Percentiles rank a stretch among this genome's conserved stretches.
Conservation (phyloP, 1,284 basidiomycete species). For the Moesziomyces antarcticus region DNA sequence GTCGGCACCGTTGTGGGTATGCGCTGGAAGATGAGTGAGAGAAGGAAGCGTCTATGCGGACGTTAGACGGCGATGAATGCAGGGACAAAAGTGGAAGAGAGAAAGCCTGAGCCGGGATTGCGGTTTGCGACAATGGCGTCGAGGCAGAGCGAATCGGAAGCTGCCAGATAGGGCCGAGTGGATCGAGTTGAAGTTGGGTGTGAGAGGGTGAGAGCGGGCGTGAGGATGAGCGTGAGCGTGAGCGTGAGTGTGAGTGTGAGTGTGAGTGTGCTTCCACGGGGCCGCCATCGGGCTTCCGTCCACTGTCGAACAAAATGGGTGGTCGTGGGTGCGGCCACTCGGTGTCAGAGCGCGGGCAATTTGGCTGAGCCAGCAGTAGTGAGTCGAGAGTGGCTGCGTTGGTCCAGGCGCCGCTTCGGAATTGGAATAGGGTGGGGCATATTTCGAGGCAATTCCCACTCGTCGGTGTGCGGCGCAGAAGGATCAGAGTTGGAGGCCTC, state of each 20-base stretch:
- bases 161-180: background rate
- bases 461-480: too few relatives aligned
- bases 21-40: background rate
- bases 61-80: background rate
- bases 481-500: too few relatives aligned
- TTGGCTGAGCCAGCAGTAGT: background rate
- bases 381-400: too few relatives aligned
- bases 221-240: too few relatives aligned
- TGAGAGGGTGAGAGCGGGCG: too few relatives aligned
- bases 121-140: background rate
- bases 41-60: background rate
- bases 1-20: background rate
- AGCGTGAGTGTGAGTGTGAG: too few relatives aligned
- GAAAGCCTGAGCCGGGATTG: background rate
- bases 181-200: background rate
- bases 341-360: too few relatives aligned
- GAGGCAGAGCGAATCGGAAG: background rate
- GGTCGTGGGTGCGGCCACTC: too few relatives aligned
- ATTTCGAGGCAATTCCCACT: background rate
- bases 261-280: too few relatives aligned
- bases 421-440: too few relatives aligned
- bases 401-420: background rate
- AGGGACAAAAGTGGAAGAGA: background rate
- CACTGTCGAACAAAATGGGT: too few relatives aligned
- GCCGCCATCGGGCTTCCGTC: too few relatives aligned